Evolutionary conservation across 768 basidiomycete genomes (phyloP), one percentile per base, ranked within the genome.

Genomic region (Dioszegia aurantiaca): DNA sequence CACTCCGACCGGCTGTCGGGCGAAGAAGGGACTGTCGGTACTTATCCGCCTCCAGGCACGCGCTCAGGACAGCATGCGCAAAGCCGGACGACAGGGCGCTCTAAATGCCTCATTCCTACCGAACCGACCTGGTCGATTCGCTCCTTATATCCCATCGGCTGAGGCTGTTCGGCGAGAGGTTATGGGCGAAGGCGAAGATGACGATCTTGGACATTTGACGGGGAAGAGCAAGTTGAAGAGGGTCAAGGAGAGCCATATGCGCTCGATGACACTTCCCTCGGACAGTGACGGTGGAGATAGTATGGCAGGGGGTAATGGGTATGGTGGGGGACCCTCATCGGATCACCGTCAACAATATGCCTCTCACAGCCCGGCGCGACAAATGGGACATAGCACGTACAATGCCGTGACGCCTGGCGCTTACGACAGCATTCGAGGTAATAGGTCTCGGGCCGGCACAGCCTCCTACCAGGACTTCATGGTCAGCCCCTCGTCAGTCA

Each of bases 11-110:
- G 73, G 73, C 10, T 74, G 70, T 55, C 64, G 71, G 43, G 75
- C 75, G 11, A 74, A 74, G 63, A 66, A 64, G 37, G 72, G 75
- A 4, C 53, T 76, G 3, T 65, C 68, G 1, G 69, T 72, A 31
- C 63, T 76, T 11, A 37, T 69, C 9, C 64, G 75, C 16, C 62
- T 76, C 1, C 66, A 71, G 12, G 64, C 66, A 26, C 61, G 70
- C 16, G 73, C 75, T 3, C 62, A 67, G 36, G 58, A 69, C n/a
- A 61, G 69, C 26, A 46, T 55, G 51, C 51, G 51, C 51, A 24
- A 53, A 40, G 37, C 51, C 17, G 37, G 51, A 21, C 33, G 51
- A 40, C 37, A 53, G 1, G 51, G 51, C 23, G 36, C 51, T 17
- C 33, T 53, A 21, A 53, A 53, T 23, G 37, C 36, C 37, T 53